These are phyloP conservation scores for Wickerhamiella azyma DNA, from an alignment of 805 yeast genomes.

Conservation along the genomic window DNA sequence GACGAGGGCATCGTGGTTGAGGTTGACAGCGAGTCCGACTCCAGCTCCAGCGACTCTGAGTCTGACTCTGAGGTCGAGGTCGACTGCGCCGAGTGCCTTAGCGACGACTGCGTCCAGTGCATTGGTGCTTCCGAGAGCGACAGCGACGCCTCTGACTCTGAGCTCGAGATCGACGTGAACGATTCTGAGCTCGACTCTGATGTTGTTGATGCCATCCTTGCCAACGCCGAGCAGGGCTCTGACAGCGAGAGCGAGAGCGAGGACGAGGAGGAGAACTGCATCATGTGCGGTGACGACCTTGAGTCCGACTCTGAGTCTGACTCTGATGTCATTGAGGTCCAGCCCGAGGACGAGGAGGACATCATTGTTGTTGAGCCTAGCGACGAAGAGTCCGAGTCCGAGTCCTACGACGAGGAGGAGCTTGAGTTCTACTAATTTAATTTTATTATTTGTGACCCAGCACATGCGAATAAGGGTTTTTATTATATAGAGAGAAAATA, in stretches of 20 bases:
- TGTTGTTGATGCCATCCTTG: slow-evolving; percentile 15
- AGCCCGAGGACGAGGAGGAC: slow-evolving; percentile 16
- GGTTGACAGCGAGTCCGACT: background rate
- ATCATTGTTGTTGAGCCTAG: slow-evolving; percentile 10
- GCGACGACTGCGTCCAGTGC: slow-evolving; percentile 1
- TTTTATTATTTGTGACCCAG: slow-evolving; percentile 1
- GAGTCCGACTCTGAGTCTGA: slow-evolving; percentile 13
- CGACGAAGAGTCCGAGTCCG: slow-evolving; percentile 2
- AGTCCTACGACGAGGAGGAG: background rate
- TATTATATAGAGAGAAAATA: background rate
- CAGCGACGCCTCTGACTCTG: slow-evolving; percentile 9
- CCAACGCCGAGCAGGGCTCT: slow-evolving; percentile 14
- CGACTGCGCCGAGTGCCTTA: background rate
- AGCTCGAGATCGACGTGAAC: slow-evolving; percentile 13
- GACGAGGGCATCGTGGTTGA: slow-evolving; percentile 2
- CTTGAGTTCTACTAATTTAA: slow-evolving; percentile 2
- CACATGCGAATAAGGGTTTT: too few species aligned
- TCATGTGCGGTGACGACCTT: slow-evolving; percentile 3
- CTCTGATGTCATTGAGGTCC: slow-evolving; percentile 15
- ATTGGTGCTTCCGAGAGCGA: slow-evolving; percentile 8
- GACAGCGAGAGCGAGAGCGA: slow-evolving; percentile 9
- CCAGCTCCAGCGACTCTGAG: background rate
- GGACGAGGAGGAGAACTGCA: slow-evolving; percentile 12
- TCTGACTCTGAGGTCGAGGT: background rate
- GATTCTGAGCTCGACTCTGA: slow-evolving; percentile 14